These are phyloP conservation scores for Pseudodiploospora longispora DNA, from an alignment of 2,329 filamentous ascomycete species.

Conservation along the genomic window DNA sequence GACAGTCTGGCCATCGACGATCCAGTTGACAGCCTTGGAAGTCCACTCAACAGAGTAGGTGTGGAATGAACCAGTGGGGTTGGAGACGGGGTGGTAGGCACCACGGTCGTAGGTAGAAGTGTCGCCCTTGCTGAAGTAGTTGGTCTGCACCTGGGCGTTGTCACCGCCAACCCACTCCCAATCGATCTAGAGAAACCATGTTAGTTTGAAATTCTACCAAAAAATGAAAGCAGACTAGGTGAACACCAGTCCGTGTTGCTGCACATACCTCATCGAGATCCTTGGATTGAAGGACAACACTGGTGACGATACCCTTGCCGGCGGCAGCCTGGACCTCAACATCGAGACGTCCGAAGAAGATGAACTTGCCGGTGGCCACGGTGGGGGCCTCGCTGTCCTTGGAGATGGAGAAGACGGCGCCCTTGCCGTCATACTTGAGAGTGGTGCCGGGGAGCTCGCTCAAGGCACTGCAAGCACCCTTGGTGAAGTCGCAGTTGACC, in stretches of 20 bases:
- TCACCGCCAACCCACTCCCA: conserved; percentile 87
- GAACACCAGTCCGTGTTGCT: not conserved
- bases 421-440: conserved; percentile 39
- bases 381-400: conserved; percentile 59
- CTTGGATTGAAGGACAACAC: conserved; percentile 82
- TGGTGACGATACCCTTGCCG: conserved; percentile 82
- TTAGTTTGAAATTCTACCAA: not conserved
- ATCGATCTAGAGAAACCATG: conserved; percentile 56
- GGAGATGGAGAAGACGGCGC: conserved; percentile 59
- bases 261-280: conserved; percentile 54
- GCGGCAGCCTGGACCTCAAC: conserved; percentile 70
- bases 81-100: conserved; percentile 49
- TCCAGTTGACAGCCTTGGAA: conserved; percentile 54
- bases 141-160: conserved; percentile 63
- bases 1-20: conserved; percentile 51
- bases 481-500: conserved; percentile 63
- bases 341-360: conserved; percentile 91
- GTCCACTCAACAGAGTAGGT: conserved; percentile 66
- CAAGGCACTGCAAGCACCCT: conserved; percentile 56
- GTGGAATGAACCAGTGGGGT: conserved; percentile 45
- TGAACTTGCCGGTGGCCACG: conserved; percentile 74
- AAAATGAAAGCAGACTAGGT: too few relatives aligned
- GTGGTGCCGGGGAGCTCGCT: conserved; percentile 37
- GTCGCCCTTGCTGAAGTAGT: conserved; percentile 75
- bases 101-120: conserved; percentile 64